Conservation (phyloP, 108 stramenopile species). For the Asterionellopsis glacialis region DNA sequence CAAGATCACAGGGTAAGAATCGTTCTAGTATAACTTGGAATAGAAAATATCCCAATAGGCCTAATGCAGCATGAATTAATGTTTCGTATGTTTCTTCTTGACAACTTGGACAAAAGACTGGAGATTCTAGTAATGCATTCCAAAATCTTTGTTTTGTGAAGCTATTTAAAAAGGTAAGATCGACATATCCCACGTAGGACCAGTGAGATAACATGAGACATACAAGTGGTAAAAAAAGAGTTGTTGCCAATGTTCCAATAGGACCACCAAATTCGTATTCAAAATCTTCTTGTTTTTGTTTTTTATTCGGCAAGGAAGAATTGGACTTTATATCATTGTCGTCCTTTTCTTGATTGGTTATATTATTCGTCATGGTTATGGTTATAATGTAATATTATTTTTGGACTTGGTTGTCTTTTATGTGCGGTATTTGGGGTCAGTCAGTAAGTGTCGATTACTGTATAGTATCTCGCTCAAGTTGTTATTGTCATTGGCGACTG, state of each 20-base stretch:
- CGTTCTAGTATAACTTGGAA: constrained; percentile 86
- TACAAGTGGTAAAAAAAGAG: constrained; percentile 71
- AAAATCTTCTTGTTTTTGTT: constrained; percentile 25
- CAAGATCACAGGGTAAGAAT: constrained; percentile 75
- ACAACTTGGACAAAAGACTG: constrained; percentile 41
- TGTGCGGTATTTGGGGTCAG: too few relatives aligned
- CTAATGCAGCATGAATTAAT: constrained; percentile 32
- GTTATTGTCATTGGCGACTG: too few relatives aligned
- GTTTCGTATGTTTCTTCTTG: constrained; percentile 4
- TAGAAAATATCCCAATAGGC: constrained; percentile 72
- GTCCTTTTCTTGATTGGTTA: too few relatives aligned
- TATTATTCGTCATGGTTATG: too few relatives aligned
- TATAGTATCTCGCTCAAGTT: too few relatives aligned
- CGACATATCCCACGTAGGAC: constrained; percentile 50
- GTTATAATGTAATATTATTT: too few relatives aligned
- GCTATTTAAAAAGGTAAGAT: constrained; percentile 21
- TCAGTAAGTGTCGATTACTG: too few relatives aligned
- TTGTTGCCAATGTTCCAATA: constrained; percentile 67
- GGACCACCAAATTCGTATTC: constrained; percentile 97
- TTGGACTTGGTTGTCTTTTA: too few relatives aligned
- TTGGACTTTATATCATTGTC: too few relatives aligned
- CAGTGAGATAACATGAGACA: constrained; percentile 60
- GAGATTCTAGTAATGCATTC: constrained; percentile 12
- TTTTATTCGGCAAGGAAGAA: too few relatives aligned
- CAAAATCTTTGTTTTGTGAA: constrained; percentile 9